phyloP scores from a whole-genome alignment of 192 early-diverging fungal genomes.

The Rhizophagus prolifer region DNA sequence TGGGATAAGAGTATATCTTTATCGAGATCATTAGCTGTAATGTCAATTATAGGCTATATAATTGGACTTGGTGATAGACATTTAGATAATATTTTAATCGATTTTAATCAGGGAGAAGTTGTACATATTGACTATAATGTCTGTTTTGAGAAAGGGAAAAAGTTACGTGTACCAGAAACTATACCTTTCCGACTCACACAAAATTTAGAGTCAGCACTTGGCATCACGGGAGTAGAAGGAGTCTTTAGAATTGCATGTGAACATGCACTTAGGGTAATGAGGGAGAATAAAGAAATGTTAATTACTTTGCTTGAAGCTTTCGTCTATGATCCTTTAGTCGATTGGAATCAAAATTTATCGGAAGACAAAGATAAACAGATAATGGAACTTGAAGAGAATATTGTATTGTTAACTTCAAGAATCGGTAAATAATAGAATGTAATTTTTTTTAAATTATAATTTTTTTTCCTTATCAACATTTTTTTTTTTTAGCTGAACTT shows the following conservation, averaged over 20 bases:
- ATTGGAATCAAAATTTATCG: conserved; percentile 47
- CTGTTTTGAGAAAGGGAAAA: conserved; percentile 92
- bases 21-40: conserved; percentile 78
- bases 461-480: neutral
- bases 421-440: neutral
- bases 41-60: conserved; percentile 84
- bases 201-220: conserved; percentile 88
- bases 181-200: conserved; percentile 91
- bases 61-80: conserved; percentile 95
- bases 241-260: conserved; percentile 77
- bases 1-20: conserved; percentile 69
- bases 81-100: conserved; percentile 88
- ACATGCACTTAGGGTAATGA: conserved; percentile 74
- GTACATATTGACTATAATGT: conserved; percentile 98
- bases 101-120: conserved; percentile 75
- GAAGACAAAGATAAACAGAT: conserved; percentile 31
- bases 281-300: conserved; percentile 76
- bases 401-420: conserved; percentile 5
- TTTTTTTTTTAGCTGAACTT: neutral
- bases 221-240: conserved; percentile 77
- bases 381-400: conserved; percentile 21
- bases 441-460: neutral
- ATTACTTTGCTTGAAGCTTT: conserved; percentile 91
- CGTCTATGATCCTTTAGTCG: conserved; percentile 84
- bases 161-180: conserved; percentile 82